Percentiles rank a stretch among this genome's conserved stretches.
Conservation (phyloP, 768 basidiomycete genomes). For the Mycena belliarum region DNA sequence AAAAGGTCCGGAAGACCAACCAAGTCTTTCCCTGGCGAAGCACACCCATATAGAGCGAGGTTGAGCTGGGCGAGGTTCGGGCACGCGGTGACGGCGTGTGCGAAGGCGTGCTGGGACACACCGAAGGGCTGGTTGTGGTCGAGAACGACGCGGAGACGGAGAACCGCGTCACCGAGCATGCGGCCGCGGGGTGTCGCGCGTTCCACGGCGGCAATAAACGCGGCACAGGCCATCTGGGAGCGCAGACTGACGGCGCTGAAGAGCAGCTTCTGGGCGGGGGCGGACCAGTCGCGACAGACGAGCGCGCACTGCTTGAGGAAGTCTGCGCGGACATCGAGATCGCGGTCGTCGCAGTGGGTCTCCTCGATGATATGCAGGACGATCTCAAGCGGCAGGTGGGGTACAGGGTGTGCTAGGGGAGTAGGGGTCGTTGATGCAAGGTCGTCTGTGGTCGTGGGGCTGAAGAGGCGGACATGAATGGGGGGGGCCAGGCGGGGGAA, state of each 20-base stretch:
- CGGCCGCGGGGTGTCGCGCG: constrained; percentile 47
- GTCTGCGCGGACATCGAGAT: constrained; percentile 31
- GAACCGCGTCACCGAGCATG: constrained; percentile 54
- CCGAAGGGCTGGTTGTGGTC: constrained; percentile 69
- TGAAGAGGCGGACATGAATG: background rate
- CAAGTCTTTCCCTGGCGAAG: constrained; percentile 50
- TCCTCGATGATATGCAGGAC: constrained; percentile 63
- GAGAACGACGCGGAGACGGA: constrained; percentile 54
- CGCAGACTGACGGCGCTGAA: constrained; percentile 59
- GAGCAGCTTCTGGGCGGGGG: constrained; percentile 62
- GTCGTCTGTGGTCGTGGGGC: background rate
- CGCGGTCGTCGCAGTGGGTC: constrained; percentile 40
- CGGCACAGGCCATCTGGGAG: constrained; percentile 51
- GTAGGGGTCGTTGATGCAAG: background rate
- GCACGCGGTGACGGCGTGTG: constrained; percentile 56
- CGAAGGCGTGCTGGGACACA: constrained; percentile 58
- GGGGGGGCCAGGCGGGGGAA: background rate
- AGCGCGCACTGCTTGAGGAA: constrained; percentile 58
- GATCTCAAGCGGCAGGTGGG: constrained; percentile 61
- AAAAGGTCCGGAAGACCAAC: constrained; percentile 47
- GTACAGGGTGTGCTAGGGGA: constrained; percentile 19
- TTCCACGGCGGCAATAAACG: constrained; percentile 56
- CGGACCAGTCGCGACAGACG: constrained; percentile 68
- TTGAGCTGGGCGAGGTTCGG: constrained; percentile 58
- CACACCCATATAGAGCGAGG: constrained; percentile 61